Evolutionary conservation across 2,329 filamentous ascomycete species (phyloP).

Genomic region (Zarea fungicola): DNA sequence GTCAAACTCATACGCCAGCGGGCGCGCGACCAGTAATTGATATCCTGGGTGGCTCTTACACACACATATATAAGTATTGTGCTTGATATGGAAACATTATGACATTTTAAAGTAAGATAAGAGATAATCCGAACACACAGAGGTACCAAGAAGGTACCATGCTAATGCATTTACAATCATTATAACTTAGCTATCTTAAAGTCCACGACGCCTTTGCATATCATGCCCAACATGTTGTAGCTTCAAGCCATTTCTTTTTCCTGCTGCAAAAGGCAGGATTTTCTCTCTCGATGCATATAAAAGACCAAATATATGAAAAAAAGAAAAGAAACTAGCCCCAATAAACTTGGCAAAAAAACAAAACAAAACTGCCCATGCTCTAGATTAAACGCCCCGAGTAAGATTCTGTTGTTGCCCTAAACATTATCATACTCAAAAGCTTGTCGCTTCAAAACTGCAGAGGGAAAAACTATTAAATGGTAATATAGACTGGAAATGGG

Average conservation of each 20-base stretch:
- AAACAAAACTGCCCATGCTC: not conserved
- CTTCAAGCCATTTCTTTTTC: not conserved
- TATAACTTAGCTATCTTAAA: not conserved
- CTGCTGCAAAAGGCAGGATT: not conserved
- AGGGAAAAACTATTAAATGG: not conserved
- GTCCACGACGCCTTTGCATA: conserved; percentile 1
- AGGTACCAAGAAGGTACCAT: not conserved
- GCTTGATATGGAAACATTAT: no score
- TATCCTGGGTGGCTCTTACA: no score
- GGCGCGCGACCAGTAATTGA: no score
- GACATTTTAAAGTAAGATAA: no score
- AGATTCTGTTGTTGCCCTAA: not conserved
- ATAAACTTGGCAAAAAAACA: not conserved
- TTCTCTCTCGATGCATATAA: not conserved
- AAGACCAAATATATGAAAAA: not conserved
- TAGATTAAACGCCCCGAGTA: conserved; percentile 3
- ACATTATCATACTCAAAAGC: conserved; percentile 1
- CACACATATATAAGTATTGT: no score
- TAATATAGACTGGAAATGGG: not conserved
- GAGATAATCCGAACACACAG: no score
- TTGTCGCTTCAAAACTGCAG: not conserved
- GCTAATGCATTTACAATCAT: conserved; percentile 5
- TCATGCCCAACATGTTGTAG: not conserved
- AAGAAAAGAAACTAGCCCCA: not conserved
- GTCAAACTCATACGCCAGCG: no score